These are phyloP conservation scores for Botrytis elliptica DNA, from an alignment of 2,329 filamentous ascomycete species.

Conservation along the genomic window DNA sequence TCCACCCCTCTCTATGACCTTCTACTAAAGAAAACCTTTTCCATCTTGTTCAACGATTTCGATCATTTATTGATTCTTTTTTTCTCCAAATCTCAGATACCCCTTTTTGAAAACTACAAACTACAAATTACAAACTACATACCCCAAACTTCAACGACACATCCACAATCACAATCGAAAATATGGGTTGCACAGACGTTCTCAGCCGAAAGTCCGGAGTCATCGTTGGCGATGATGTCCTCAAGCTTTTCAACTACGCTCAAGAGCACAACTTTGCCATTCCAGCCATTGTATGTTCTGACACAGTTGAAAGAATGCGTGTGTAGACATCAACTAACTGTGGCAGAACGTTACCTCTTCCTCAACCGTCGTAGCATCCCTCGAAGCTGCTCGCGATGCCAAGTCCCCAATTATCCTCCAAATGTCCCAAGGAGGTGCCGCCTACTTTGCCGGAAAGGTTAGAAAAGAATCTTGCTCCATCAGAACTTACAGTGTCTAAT, in stretches of 20 bases:
- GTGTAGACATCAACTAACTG: constrained; percentile 12
- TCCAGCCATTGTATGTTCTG: constrained; percentile 65
- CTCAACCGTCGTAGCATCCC: constrained; percentile 78
- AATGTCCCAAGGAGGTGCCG: constrained; percentile 88
- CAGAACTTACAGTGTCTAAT: constrained; percentile 20
- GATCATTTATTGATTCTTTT: constrained; percentile 23
- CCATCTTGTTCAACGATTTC: neutral
- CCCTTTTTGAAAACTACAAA: neutral
- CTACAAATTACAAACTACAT: constrained; percentile 22
- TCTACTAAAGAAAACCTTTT: constrained; percentile 21
- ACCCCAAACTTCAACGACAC: constrained; percentile 21
- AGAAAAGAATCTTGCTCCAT: neutral
- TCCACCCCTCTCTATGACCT: constrained; percentile 14
- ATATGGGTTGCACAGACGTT: constrained; percentile 51
- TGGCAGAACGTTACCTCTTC: constrained; percentile 84
- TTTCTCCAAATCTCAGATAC: constrained; percentile 12
- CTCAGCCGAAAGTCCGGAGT: constrained; percentile 64
- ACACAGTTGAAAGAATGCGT: neutral
- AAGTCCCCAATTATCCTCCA: constrained; percentile 93
- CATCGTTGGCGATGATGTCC: constrained; percentile 66
- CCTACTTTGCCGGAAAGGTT: constrained; percentile 87
- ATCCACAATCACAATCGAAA: constrained; percentile 26
- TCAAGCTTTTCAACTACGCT: constrained; percentile 81
- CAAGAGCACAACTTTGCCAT: constrained; percentile 87
- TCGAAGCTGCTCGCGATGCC: constrained; percentile 91